A percentile compares a stretch with the other conserved stretches of the same genome.
Evolutionary conservation across 73 alveolate genomes (phyloP).

Genomic region (Urostyla sp.): DNA sequence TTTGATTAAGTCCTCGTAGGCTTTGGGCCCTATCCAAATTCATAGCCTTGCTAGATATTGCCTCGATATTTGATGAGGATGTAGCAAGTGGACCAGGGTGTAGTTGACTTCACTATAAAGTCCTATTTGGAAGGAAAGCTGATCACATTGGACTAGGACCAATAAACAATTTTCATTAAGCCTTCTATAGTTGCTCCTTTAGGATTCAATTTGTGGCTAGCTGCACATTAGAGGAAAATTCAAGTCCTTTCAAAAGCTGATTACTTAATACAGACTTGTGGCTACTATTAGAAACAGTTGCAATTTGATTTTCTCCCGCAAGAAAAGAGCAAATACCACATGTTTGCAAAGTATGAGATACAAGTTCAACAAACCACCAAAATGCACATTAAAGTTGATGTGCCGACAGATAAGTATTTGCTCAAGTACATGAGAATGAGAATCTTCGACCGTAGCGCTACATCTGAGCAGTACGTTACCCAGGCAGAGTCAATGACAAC

Average conservation of each 20-base stretch:
- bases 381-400: slow-evolving; percentile 36
- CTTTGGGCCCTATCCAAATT: slow-evolving; percentile 60
- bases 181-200: slow-evolving; percentile 61
- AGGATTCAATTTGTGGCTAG: slow-evolving; percentile 63
- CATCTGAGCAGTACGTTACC: not conserved
- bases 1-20: slow-evolving; percentile 28
- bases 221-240: slow-evolving; percentile 28
- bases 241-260: slow-evolving; percentile 35
- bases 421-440: slow-evolving; percentile 52
- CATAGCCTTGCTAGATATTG: slow-evolving; percentile 9
- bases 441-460: slow-evolving; percentile 20
- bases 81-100: not conserved
- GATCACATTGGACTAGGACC: not conserved
- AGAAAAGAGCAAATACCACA: slow-evolving; percentile 50
- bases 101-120: slow-evolving; percentile 10
- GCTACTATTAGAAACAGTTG: slow-evolving; percentile 15
- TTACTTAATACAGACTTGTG: slow-evolving; percentile 5
- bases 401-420: slow-evolving; percentile 58
- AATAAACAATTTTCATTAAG: slow-evolving; percentile 26
- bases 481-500: slow-evolving; percentile 5
- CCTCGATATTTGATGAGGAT: slow-evolving; percentile 56
- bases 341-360: slow-evolving; percentile 59
- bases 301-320: slow-evolving; percentile 30
- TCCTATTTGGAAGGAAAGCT: slow-evolving; percentile 44
- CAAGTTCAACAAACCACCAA: not conserved